Conservation (phyloP, 768 basidiomycete genomes). For the Russula vinacea region DNA sequence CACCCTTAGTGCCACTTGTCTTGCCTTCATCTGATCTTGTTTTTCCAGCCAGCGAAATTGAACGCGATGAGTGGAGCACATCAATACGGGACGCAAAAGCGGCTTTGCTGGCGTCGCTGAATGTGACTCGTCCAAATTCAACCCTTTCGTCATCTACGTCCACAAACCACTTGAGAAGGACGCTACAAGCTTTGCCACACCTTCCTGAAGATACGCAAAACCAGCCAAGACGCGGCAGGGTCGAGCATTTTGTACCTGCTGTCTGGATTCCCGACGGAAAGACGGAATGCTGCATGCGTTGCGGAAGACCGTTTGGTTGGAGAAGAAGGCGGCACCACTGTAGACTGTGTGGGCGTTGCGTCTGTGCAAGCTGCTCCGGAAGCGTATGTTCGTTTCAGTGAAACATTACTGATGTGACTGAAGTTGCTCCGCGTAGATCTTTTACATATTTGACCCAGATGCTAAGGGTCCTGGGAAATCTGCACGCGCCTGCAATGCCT, state of each 20-base stretch:
- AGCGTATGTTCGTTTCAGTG: constrained; percentile 48
- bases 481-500: constrained; percentile 80
- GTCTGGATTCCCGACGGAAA: constrained; percentile 90
- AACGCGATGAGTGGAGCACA: constrained; percentile 62
- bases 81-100: constrained; percentile 69
- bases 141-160: constrained; percentile 77
- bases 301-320: constrained; percentile 73
- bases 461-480: constrained; percentile 51
- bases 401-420: constrained; percentile 13
- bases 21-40: neutral
- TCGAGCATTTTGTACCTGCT: constrained; percentile 84
- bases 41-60: constrained; percentile 48
- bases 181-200: constrained; percentile 70
- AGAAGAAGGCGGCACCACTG: constrained; percentile 81
- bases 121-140: constrained; percentile 71
- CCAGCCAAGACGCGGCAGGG: constrained; percentile 47
- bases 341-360: constrained; percentile 78
- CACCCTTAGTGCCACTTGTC: too few relatives aligned
- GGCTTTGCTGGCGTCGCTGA: constrained; percentile 65
- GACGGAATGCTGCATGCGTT: constrained; percentile 83
- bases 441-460: constrained; percentile 64
- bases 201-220: constrained; percentile 46
- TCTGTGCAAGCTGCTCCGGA: constrained; percentile 80
- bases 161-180: constrained; percentile 69
- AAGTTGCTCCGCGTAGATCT: constrained; percentile 52